Conservation (phyloP, 2,329 filamentous ascomycete genomes). For the Sphaerulina musiva region DNA sequence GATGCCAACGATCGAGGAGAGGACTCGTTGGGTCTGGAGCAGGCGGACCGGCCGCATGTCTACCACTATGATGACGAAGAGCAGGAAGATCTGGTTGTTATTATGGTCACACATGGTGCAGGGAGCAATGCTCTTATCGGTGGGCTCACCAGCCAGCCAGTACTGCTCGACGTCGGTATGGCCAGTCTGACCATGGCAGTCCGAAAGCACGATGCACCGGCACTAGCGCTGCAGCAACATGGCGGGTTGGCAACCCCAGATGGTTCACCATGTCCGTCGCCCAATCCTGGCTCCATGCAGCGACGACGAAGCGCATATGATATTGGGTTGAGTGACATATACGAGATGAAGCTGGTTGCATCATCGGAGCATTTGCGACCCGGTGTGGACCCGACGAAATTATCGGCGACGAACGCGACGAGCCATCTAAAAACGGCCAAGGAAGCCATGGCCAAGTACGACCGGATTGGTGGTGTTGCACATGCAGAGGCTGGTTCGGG, state of each 20-base stretch:
- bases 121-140: slow-evolving; percentile 94
- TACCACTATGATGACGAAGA: slow-evolving; percentile 49
- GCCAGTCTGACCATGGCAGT: slow-evolving; percentile 87
- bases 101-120: slow-evolving; percentile 89
- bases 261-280: slow-evolving; percentile 8
- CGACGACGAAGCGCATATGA: slow-evolving; percentile 39
- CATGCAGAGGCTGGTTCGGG: slow-evolving; percentile 17
- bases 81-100: slow-evolving; percentile 67
- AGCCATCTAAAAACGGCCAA: slow-evolving; percentile 15
- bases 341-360: slow-evolving; percentile 68
- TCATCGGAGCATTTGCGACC: slow-evolving; percentile 66
- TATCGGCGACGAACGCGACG: slow-evolving; percentile 11
- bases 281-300: slow-evolving; percentile 20
- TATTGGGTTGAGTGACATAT: slow-evolving; percentile 50
- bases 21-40: slow-evolving; percentile 32
- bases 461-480: slow-evolving; percentile 13
- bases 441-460: slow-evolving; percentile 18
- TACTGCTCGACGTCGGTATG: slow-evolving; percentile 81
- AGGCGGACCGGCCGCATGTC: slow-evolving; percentile 32
- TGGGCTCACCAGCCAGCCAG: slow-evolving; percentile 82
- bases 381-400: slow-evolving; percentile 38
- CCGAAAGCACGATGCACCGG: slow-evolving; percentile 44
- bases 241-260: background rate
- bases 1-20: slow-evolving; percentile 33
- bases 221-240: slow-evolving; percentile 4